Evolutionary conservation across 2,329 filamentous ascomycete genomes (phyloP), one percentile per base, ranked within the genome.

Genomic region (Fusarium sp.): DNA sequence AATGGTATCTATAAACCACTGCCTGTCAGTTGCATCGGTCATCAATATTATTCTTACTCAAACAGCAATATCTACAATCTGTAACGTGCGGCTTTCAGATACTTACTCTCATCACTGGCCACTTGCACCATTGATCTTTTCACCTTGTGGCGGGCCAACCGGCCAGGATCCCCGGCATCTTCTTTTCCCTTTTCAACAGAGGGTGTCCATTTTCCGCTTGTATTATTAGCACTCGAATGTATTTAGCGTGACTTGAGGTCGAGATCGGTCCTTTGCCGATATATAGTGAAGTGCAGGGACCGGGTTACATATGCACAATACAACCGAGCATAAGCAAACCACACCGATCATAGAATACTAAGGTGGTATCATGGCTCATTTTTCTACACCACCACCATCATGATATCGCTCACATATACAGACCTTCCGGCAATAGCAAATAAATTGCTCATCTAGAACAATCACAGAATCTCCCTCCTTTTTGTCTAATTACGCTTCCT

Each of bases 131-230:
- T 19, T 19, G 19, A 19, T 19, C 19, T 19, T 19, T 19, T 19
- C 19, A 19, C 19, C 19, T 19, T 24, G 72, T 67, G 69, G 72
- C 70, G 70, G 72, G 69, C 59, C 71, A 73, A 71, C 63, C 56
- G 50, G 42, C 69, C 46, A 73, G 71, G 71, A 63, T 56, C 71
- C 68, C 69, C 46, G 58, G 60, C 40, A 47, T 36, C 28, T 43
- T 50, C 21, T 44, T 57, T 40, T 34, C 31, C 28, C 38, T 50
- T 39, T 45, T 42, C 19, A 39, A 22, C 21, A 21, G 33, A 36
- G 24, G 36, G 58, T 50, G 50, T 60, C 55, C 55, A 61, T 66
- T 50, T 62, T 22, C 54, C 33, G 62, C 31, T 44, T 33, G 26
- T 65, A 65, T 65, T 59, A 59, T 65, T 65, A 64, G 59, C 28